These are phyloP conservation scores for Sisymbrium irio DNA, from an alignment of 345 rosid genomes.

Conservation along the genomic window DNA sequence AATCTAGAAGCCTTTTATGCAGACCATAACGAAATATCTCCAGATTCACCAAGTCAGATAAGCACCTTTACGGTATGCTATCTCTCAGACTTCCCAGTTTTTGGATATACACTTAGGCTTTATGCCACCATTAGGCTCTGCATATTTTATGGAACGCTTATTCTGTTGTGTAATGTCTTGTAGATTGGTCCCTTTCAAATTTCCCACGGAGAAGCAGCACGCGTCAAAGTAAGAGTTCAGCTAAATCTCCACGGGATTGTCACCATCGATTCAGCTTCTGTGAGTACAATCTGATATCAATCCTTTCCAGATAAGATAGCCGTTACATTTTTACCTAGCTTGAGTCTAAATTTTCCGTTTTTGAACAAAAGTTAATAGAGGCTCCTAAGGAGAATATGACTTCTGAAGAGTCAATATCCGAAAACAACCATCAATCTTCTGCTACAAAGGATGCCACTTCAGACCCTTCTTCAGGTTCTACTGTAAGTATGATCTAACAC, in stretches of 20 bases:
- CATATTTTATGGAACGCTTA: not conserved
- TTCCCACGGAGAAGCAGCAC: constrained; percentile 47
- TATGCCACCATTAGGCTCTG: not conserved
- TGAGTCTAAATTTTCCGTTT: constrained; percentile 14
- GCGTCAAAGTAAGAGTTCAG: constrained; percentile 60
- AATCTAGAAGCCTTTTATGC: constrained; percentile 61
- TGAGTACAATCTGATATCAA: constrained; percentile 33
- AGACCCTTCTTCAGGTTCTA: constrained; percentile 23
- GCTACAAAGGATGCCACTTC: constrained; percentile 31
- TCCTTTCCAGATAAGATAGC: constrained; percentile 3
- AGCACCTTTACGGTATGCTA: constrained; percentile 52
- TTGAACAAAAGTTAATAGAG: constrained; percentile 48
- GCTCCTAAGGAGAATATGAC: constrained; percentile 34
- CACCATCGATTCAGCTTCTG: constrained; percentile 55
- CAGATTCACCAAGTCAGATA: constrained; percentile 42
- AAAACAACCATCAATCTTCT: constrained; percentile 36
- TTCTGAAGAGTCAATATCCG: constrained; percentile 38
- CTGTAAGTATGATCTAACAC: constrained; percentile 40
- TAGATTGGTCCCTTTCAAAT: constrained; percentile 71
- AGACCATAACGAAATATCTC: constrained; percentile 46
- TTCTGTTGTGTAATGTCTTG: constrained; percentile 28
- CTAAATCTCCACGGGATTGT: constrained; percentile 74
- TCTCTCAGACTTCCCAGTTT: constrained; percentile 2
- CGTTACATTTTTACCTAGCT: not conserved
- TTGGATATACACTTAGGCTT: not conserved